phyloP scores from a whole-genome alignment of 805 yeast genomes.

The Yarrowia sp. region DNA sequence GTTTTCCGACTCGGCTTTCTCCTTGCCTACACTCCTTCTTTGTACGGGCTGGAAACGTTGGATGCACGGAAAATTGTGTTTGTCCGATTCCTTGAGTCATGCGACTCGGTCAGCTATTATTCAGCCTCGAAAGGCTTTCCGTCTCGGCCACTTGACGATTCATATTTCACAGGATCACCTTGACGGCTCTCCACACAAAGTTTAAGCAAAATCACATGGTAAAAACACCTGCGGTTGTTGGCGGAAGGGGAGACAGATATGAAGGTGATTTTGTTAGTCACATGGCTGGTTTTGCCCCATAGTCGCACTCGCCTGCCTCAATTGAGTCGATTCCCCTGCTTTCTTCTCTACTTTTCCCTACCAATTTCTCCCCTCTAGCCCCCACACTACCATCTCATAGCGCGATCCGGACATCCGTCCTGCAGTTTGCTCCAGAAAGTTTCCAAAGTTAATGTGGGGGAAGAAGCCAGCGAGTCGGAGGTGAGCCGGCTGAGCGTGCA shows the following conservation, averaged over 20 bases:
- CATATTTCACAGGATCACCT: not conserved
- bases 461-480: constrained; percentile 17
- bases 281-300: not conserved
- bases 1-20: constrained; percentile 38
- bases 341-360: not conserved
- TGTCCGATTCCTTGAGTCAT: constrained; percentile 9
- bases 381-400: not conserved
- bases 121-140: not conserved
- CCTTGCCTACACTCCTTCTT: not conserved
- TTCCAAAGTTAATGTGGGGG: constrained; percentile 24
- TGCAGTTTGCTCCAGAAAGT: constrained; percentile 36
- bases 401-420: constrained; percentile 38
- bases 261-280: too few relatives aligned
- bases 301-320: too few relatives aligned
- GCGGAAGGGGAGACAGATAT: not conserved
- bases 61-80: constrained; percentile 5
- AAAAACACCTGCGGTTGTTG: constrained; percentile 5
- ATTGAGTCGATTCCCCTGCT: not conserved
- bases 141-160: not conserved
- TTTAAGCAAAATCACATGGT: constrained; percentile 34
- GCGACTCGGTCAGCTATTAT: not conserved
- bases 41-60: not conserved
- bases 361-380: not conserved
- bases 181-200: constrained; percentile 27
- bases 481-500: constrained; percentile 10